Percentiles rank a stretch among this genome's conserved stretches.
Evolutionary conservation across 164 flowering plant genomes (phyloP).

Genomic region (Berberis vulgaris): DNA sequence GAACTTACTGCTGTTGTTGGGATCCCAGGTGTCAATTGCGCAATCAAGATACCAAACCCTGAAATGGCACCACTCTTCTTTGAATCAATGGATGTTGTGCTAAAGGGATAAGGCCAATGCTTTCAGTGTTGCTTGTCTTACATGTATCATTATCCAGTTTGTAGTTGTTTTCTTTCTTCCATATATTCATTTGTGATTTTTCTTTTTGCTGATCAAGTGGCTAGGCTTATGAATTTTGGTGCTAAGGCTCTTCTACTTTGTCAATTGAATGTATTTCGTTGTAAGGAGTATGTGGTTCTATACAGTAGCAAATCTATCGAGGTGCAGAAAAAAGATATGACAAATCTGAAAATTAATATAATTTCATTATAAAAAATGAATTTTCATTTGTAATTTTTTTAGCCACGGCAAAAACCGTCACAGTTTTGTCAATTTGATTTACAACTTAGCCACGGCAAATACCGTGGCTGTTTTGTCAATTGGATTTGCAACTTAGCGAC

Average conservation of each 20-base stretch:
- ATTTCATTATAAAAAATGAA: no score
- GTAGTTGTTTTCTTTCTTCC: conserved; percentile 7
- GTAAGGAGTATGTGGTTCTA: background rate
- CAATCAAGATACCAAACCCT: conserved; percentile 80
- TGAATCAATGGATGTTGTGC: conserved; percentile 71
- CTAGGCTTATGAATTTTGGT: background rate
- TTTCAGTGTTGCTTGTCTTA: conserved; percentile 1
- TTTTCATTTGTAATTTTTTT: no score
- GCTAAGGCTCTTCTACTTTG: background rate
- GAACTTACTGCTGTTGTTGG: conserved; percentile 75
- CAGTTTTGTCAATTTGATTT: no score
- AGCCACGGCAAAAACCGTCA: no score
- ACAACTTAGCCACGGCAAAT: no score
- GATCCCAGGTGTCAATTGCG: conserved; percentile 72
- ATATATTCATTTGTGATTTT: background rate
- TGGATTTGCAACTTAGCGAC: no score
- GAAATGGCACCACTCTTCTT: conserved; percentile 93
- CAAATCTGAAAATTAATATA: no score
- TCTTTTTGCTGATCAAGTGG: conserved; percentile 4
- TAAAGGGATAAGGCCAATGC: conserved; percentile 33
- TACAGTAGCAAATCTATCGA: no score
- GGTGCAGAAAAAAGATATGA: no score
- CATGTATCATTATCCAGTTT: conserved; percentile 14
- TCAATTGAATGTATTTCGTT: background rate
- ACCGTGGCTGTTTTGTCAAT: no score